These are phyloP conservation scores for Ceratorhiza oryzae-sativae DNA, from an alignment of 1,284 basidiomycete species.

Conservation along the genomic window DNA sequence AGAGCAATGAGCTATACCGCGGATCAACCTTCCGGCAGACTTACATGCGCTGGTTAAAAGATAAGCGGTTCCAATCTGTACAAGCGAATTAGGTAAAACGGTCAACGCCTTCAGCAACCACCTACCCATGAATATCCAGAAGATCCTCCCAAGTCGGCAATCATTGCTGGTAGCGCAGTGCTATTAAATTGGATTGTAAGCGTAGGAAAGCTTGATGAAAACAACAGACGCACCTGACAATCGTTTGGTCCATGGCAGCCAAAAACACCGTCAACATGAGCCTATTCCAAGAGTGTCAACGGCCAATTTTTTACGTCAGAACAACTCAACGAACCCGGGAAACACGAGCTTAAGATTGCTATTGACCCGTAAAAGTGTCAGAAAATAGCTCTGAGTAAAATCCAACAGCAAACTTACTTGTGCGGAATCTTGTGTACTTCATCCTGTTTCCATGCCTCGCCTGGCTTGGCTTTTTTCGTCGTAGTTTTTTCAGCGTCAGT, in stretches of 20 bases:
- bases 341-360: slow-evolving; percentile 59
- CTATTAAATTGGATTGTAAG: slow-evolving; percentile 51
- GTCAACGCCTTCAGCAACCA: background rate
- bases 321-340: slow-evolving; percentile 35
- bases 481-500: slow-evolving; percentile 18
- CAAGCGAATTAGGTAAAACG: background rate
- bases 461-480: slow-evolving; percentile 19
- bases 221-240: slow-evolving; percentile 45
- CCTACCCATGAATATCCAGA: slow-evolving; percentile 45
- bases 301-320: background rate
- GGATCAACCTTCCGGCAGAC: background rate
- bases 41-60: slow-evolving; percentile 63
- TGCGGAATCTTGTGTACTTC: slow-evolving; percentile 43
- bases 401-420: slow-evolving; percentile 33
- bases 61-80: slow-evolving; percentile 58
- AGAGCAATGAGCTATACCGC: background rate
- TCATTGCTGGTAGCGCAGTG: slow-evolving; percentile 82
- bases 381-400: slow-evolving; percentile 2
- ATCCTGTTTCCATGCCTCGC: slow-evolving; percentile 40
- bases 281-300: slow-evolving; percentile 53
- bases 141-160: slow-evolving; percentile 63
- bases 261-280: slow-evolving; percentile 64
- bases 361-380: background rate
- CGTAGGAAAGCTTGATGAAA: background rate
- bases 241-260: slow-evolving; percentile 56